A percentile compares a stretch with the other conserved stretches of the same genome.
Conservation (phyloP, 1,139 yeast species). For the Magnusiomyces tetraspermus region DNA sequence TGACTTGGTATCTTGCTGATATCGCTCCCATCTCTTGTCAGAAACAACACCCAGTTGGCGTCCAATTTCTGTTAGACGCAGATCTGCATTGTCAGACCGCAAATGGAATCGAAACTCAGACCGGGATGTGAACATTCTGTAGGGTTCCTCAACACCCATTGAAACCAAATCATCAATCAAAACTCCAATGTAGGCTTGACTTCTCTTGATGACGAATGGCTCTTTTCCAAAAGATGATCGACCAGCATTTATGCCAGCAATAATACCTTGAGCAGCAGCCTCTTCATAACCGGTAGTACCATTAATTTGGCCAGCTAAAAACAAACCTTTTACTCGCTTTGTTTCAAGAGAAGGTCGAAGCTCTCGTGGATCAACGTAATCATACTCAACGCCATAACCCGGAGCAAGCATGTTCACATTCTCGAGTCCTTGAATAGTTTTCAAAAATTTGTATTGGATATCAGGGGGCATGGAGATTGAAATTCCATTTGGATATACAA, state of each 20-base stretch:
- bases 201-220: slow-evolving; percentile 52
- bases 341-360: slow-evolving; percentile 72
- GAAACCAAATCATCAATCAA: slow-evolving; percentile 88
- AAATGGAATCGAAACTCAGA: slow-evolving; percentile 87
- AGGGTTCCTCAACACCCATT: slow-evolving; percentile 95
- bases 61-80: slow-evolving; percentile 67
- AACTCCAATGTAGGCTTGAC: slow-evolving; percentile 88
- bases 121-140: slow-evolving; percentile 94
- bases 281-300: slow-evolving; percentile 99
- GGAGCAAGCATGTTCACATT: slow-evolving; percentile 83
- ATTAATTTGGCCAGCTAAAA: slow-evolving; percentile 92
- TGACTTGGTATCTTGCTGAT: slow-evolving; percentile 37
- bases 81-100: slow-evolving; percentile 90
- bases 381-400: slow-evolving; percentile 97
- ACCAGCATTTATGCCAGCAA: slow-evolving; percentile 95
- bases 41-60: slow-evolving; percentile 57
- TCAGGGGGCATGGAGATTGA: slow-evolving; percentile 96
- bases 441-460: slow-evolving; percentile 65
- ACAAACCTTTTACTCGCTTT: slow-evolving; percentile 66
- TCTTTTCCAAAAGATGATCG: slow-evolving; percentile 34
- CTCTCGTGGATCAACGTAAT: slow-evolving; percentile 90
- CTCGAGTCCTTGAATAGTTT: slow-evolving; percentile 80
- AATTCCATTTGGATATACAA: slow-evolving; percentile 92
- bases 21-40: slow-evolving; percentile 48
- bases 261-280: slow-evolving; percentile 92